Evolutionary conservation across 768 basidiomycete species (phyloP).

Genomic region (Scleroderma bovista): DNA sequence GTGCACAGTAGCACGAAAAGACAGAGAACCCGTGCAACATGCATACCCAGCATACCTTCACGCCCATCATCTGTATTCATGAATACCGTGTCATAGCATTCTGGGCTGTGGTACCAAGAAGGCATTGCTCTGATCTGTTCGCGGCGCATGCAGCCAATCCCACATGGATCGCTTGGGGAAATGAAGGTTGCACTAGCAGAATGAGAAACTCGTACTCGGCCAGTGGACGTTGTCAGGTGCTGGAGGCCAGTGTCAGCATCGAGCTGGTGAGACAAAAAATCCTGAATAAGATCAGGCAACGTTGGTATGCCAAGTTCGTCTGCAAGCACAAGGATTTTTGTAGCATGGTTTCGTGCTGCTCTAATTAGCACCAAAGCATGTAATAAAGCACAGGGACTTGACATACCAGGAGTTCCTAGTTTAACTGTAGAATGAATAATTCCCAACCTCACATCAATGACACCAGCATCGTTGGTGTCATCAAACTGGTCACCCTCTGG

Average conservation of each 20-base stretch:
- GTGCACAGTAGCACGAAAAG: slow-evolving; percentile 14
- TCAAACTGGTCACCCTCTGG: neutral
- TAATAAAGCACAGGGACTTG: neutral
- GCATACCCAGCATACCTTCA: slow-evolving; percentile 21
- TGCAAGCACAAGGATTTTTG: neutral
- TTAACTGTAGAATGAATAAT: neutral
- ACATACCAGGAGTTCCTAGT: neutral
- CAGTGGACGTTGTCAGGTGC: neutral
- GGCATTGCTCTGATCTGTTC: slow-evolving; percentile 26
- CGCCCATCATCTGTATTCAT: slow-evolving; percentile 10
- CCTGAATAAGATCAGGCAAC: neutral
- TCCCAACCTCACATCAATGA: neutral
- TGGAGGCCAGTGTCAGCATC: neutral
- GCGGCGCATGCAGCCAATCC: slow-evolving; percentile 17
- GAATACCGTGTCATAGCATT: slow-evolving; percentile 28
- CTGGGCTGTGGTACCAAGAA: slow-evolving; percentile 22
- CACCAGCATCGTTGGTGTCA: neutral
- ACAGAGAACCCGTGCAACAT: slow-evolving; percentile 17
- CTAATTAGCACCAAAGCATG: neutral
- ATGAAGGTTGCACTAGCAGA: neutral
- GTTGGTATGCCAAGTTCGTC: neutral
- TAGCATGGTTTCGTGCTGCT: neutral
- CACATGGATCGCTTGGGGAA: neutral
- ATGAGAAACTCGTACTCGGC: neutral
- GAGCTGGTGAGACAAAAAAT: neutral